These are phyloP conservation scores for Flaveria robusta DNA, from an alignment of 129 eudicot genomes.

Conservation along the genomic window DNA sequence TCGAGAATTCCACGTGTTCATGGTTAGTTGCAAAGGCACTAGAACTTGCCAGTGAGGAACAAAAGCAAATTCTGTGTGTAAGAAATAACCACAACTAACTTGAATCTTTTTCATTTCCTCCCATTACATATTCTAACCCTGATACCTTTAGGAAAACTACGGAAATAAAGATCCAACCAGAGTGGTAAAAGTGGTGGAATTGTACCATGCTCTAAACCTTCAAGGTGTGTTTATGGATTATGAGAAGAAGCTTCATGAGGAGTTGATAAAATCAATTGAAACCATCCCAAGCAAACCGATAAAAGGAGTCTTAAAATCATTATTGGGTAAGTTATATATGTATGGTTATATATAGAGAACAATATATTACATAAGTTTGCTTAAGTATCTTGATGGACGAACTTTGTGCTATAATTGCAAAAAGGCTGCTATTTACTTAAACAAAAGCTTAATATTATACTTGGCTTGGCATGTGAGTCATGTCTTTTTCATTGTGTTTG, in stretches of 20 bases:
- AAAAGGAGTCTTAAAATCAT: slow-evolving; percentile 68
- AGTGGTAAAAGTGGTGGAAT: slow-evolving; percentile 64
- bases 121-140: not conserved
- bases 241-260: slow-evolving; percentile 62
- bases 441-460: too few relatives aligned
- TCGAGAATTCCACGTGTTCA: slow-evolving; percentile 70
- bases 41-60: slow-evolving; percentile 63
- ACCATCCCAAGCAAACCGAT: slow-evolving; percentile 66
- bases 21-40: slow-evolving; percentile 81
- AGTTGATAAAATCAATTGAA: slow-evolving; percentile 64
- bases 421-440: too few relatives aligned
- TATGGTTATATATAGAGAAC: slow-evolving; percentile 30
- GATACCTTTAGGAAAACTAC: slow-evolving; percentile 52
- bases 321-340: slow-evolving; percentile 73
- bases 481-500: too few relatives aligned
- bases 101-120: not conserved
- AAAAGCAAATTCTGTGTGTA: slow-evolving; percentile 57
- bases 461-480: too few relatives aligned
- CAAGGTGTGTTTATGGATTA: slow-evolving; percentile 63
- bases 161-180: slow-evolving; percentile 60
- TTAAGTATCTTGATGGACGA: too few relatives aligned
- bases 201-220: slow-evolving; percentile 61
- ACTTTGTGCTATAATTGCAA: too few relatives aligned
- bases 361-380: too few relatives aligned
- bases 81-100: slow-evolving; percentile 26